Percentiles rank a stretch among this genome's conserved stretches.
Evolutionary conservation across 73 alveolate species (phyloP).

Genomic region (Paramecium pentaurelia): DNA sequence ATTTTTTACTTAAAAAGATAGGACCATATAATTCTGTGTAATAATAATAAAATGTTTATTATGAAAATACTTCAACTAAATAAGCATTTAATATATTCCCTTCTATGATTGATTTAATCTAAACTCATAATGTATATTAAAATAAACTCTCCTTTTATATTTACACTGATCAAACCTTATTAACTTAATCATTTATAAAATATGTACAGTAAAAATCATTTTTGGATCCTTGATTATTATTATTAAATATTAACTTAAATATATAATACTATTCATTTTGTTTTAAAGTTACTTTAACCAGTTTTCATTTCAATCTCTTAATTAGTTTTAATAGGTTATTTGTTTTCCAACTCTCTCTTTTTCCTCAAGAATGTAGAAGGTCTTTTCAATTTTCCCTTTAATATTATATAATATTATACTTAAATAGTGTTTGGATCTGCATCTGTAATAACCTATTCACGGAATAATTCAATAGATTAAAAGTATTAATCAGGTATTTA

Average conservation of each 20-base stretch:
- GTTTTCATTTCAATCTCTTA: neutral
- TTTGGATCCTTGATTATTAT: neutral
- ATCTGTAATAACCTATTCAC: neutral
- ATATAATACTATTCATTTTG: neutral
- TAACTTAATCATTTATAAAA: neutral
- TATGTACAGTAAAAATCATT: neutral
- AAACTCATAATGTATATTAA: neutral
- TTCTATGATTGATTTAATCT: neutral
- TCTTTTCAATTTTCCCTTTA: neutral
- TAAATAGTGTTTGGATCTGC: constrained; percentile 4
- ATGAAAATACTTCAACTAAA: neutral
- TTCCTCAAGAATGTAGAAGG: constrained; percentile 17
- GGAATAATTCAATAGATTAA: neutral
- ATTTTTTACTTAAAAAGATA: neutral
- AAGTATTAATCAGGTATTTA: constrained; percentile 40
- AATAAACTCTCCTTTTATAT: neutral
- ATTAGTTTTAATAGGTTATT: neutral
- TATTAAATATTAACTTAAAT: neutral
- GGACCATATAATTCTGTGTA: neutral
- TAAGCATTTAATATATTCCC: neutral
- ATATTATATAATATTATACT: neutral
- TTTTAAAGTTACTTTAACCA: neutral
- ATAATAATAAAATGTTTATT: neutral
- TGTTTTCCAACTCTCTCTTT: neutral
- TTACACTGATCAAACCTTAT: neutral